Conservation (phyloP, 129 eudicot species). For the Saussurea involucrata region DNA sequence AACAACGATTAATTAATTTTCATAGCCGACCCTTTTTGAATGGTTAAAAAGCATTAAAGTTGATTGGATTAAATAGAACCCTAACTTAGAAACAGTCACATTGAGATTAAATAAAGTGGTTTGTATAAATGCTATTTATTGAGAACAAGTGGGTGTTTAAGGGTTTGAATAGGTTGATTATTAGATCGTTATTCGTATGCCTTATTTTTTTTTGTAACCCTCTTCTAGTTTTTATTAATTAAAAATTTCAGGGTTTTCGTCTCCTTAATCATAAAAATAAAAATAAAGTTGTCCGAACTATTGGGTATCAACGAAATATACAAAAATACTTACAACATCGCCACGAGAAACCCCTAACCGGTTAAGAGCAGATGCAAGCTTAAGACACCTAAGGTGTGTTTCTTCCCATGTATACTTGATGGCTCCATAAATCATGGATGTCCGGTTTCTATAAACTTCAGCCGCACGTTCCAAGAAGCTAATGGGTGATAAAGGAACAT, state of each 20-base stretch:
- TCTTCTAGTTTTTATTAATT: too few species aligned
- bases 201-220: too few species aligned
- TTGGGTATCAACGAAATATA: background rate
- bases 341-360: constrained; percentile 59
- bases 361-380: constrained; percentile 70
- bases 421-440: constrained; percentile 53
- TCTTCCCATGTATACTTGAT: constrained; percentile 60
- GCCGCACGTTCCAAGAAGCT: constrained; percentile 71
- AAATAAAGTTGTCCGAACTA: background rate
- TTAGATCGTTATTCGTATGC: too few species aligned
- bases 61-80: background rate
- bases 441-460: constrained; percentile 43
- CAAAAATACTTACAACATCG: constrained; percentile 46
- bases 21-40: background rate
- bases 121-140: too few species aligned
- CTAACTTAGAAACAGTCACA: background rate
- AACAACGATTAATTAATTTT: background rate
- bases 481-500: constrained; percentile 58
- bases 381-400: constrained; percentile 57
- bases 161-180: too few species aligned
- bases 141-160: too few species aligned
- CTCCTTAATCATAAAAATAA: background rate
- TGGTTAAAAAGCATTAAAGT: background rate
- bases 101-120: too few species aligned
- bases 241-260: too few species aligned